Evolutionary conservation across 2,329 filamentous ascomycete species (phyloP).

Genomic region (Lachnellula occidentalis): DNA sequence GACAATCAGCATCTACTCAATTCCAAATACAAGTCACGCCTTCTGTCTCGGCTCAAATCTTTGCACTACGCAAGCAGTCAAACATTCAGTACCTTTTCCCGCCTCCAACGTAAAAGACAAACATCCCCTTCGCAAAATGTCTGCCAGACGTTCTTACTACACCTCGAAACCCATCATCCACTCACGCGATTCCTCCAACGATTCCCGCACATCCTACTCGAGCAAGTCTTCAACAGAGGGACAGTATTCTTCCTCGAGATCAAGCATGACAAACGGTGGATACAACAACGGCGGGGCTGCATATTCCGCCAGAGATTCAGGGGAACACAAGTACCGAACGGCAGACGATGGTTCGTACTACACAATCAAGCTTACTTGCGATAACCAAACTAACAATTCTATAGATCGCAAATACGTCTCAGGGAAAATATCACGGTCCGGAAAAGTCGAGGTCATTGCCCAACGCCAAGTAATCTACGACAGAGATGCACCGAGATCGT

Average conservation of each 20-base stretch:
- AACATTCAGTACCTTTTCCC: background rate
- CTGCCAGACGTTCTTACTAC: conserved; percentile 1
- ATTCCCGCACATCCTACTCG: conserved; percentile 9
- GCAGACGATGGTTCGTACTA: conserved; percentile 19
- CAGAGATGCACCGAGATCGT: conserved; percentile 6
- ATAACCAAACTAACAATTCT: conserved; percentile 2
- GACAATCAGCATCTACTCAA: background rate
- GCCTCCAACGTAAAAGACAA: background rate
- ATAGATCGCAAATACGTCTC: conserved; percentile 9
- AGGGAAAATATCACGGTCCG: conserved; percentile 1
- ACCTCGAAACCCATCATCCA: conserved; percentile 8
- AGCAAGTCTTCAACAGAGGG: conserved; percentile 8
- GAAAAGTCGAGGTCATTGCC: conserved; percentile 6
- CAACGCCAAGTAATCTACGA: conserved; percentile 8
- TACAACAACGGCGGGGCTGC: background rate
- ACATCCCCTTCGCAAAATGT: conserved; percentile 8
- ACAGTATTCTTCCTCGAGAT: conserved; percentile 7
- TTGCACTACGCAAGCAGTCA: background rate
- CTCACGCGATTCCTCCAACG: conserved; percentile 10
- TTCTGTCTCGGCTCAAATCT: background rate
- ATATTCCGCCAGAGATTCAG: background rate
- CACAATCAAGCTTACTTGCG: background rate
- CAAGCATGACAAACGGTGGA: conserved; percentile 7
- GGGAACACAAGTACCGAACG: conserved; percentile 7
- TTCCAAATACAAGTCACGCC: background rate